Base-by-base conservation (phyloP, 106 monocot genomes). In the Iris macrosiphon region DNA sequence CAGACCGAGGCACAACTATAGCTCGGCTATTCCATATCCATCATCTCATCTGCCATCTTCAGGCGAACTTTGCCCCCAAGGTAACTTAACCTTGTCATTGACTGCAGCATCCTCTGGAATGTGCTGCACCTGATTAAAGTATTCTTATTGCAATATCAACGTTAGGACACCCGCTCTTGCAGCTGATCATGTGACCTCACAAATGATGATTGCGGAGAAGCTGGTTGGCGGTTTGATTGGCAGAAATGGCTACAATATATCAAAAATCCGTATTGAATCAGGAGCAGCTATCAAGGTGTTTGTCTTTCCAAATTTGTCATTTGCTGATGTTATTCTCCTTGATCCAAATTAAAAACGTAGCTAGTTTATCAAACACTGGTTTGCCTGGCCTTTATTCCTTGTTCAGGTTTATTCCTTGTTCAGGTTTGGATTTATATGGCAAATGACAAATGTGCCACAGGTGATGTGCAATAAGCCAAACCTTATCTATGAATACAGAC, bases 201-300 rank as follows among this genome's bases (percentile, higher is more conserved):
- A 57, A 31, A 57, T 57, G 56, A 14, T 38, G 56, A 57, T 57
- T 14, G 4, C 24, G 35, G 56, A 57, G 29, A 40, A 40, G 22
- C 35, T 57, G 22, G 56, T 57, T 39, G 56, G 56, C 25, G 56
- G 56, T 22, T 57, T 57, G 56, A 57, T 57, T 17, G 56, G 56
- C 13, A 57, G 40, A 57, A 57, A 57, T 39, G 56, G 56, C 13
- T 57, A 39, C 15, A 57, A 57, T n/a, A 57, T 57, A 19, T 39
- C 56, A 57, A 57, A 38, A 22, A 57, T 57, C 21, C 56, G 56
- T 26, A 23, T 13, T 0, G 23, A 57, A 13, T 57, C 56, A 38
- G 56, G 56, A 13, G 56, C 56, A 6, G 40, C 56, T 57, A 57
- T 57, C 23, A 57, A 57, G 56, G 56, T 57, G 25, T 5, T 23